Evolutionary conservation across 2,329 filamentous ascomycete species (phyloP), one percentile per base, ranked within the genome.

Genomic region (Phialemonium atrogriseum): DNA sequence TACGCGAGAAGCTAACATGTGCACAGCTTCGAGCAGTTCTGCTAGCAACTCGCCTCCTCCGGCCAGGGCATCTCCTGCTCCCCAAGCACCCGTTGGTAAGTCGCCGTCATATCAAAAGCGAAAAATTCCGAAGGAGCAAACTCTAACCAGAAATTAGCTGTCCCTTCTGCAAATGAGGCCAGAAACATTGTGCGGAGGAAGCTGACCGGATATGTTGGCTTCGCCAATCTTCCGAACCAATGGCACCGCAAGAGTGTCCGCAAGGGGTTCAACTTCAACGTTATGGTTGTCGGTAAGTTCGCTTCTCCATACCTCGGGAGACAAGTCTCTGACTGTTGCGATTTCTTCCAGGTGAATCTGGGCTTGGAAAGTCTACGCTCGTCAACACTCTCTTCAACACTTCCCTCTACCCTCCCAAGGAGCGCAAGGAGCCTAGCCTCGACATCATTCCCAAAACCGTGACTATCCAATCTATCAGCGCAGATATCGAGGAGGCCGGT

Each of bases 191-290:
- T 98, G 51, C 85, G 91, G 64, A 79, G 91, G 64, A 98, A 98
- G 73, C 71, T 98, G 57, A 96, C 91, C 30, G 91, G 91, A 55
- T 98, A 96, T 53, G 91, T 98, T 53, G 91, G 91, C 46, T 98
- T 98, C 56, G 91, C 91, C 61, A 98, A 98, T 62, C 67, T 98
- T 57, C 91, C 91, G 44, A 98, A 98, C 69, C 91, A 98, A 68
- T 98, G 91, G 91, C 91, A 98, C 73, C 89, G 91, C 64, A 98
- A 98, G 82, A 95, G 88, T 77, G 91, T 98, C 54, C 86, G 91
- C 58, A 98, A 98, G 68, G 91, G 91, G 41, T 98, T 98, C 77
- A 98, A 96, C 77, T 98, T 98, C 75, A 98, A 98, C 59, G 91
- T 98, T 49, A 98, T 98, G 91, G 91, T 98, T 64, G 91, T 98